These are phyloP conservation scores for Alternaria solani DNA, from an alignment of 2,329 filamentous ascomycete species.

Conservation along the genomic window DNA sequence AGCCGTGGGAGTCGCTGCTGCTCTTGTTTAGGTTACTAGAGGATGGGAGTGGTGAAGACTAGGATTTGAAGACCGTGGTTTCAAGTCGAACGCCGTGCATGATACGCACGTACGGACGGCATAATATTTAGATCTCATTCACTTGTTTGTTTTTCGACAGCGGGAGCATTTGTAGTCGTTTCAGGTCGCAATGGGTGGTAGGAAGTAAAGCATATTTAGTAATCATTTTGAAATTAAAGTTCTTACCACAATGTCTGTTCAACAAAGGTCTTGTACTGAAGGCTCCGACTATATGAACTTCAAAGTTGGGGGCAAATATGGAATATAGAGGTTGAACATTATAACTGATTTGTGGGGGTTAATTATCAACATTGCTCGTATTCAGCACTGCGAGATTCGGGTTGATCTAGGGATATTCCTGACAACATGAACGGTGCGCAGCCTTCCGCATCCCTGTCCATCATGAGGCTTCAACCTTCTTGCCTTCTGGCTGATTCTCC, in stretches of 20 bases:
- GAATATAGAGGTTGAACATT: background rate
- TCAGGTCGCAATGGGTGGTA: background rate
- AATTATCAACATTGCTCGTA: background rate
- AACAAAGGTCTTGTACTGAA: background rate
- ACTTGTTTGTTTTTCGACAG: background rate
- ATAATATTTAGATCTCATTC: background rate
- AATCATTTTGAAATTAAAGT: background rate
- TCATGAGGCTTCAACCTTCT: background rate
- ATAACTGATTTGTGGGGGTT: background rate
- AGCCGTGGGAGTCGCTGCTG: constrained; percentile 5
- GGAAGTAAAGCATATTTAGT: background rate
- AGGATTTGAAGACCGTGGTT: background rate
- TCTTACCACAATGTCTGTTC: background rate
- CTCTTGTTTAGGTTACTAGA: background rate
- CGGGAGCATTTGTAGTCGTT: background rate
- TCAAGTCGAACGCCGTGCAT: background rate
- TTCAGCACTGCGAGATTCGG: background rate
- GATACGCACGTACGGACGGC: background rate
- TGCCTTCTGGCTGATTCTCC: constrained; percentile 1
- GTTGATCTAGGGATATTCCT: background rate
- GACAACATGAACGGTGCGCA: background rate
- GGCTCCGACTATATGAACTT: background rate
- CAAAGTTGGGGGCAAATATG: background rate
- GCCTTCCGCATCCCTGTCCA: background rate
- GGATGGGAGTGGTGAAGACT: background rate